These are phyloP conservation scores for Helicocarpus griseus DNA, from an alignment of 2,329 filamentous ascomycete genomes.

Conservation along the genomic window DNA sequence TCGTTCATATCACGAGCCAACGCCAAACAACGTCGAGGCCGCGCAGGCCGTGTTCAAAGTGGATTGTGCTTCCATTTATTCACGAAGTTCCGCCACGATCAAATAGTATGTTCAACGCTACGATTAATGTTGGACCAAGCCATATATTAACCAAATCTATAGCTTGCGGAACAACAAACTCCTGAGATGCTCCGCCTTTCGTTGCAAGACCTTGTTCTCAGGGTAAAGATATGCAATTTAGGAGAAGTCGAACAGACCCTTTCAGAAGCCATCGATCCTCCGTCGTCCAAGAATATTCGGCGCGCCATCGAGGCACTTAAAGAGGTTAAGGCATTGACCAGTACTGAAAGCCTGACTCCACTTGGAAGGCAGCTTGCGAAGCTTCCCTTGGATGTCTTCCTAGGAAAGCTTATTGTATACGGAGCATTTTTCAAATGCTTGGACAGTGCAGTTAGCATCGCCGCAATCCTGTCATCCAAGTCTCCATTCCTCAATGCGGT, in stretches of 20 bases:
- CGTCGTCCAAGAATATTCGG: constrained; percentile 83
- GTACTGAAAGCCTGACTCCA: constrained; percentile 72
- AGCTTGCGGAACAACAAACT: constrained; percentile 86
- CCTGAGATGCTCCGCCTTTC: constrained; percentile 93
- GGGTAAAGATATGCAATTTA: constrained; percentile 95
- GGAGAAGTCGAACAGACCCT: constrained; percentile 88
- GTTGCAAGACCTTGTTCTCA: constrained; percentile 85
- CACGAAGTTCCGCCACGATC: constrained; percentile 79
- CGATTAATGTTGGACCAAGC: background rate
- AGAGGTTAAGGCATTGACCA: constrained; percentile 81
- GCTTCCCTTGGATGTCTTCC: constrained; percentile 82
- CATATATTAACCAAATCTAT: background rate
- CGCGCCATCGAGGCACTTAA: constrained; percentile 86
- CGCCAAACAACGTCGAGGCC: constrained; percentile 85
- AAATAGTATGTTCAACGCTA: constrained; percentile 33
- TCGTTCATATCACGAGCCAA: constrained; percentile 94
- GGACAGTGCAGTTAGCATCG: constrained; percentile 83
- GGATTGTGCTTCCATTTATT: constrained; percentile 95
- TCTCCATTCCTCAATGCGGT: constrained; percentile 86
- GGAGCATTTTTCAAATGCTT: constrained; percentile 82
- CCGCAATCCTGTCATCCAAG: constrained; percentile 88
- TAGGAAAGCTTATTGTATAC: constrained; percentile 85
- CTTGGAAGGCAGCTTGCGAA: constrained; percentile 80
- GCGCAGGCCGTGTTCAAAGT: constrained; percentile 90
- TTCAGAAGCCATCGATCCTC: constrained; percentile 77